Conservation (phyloP, 768 basidiomycete species). For the Lactarius psammicola region DNA sequence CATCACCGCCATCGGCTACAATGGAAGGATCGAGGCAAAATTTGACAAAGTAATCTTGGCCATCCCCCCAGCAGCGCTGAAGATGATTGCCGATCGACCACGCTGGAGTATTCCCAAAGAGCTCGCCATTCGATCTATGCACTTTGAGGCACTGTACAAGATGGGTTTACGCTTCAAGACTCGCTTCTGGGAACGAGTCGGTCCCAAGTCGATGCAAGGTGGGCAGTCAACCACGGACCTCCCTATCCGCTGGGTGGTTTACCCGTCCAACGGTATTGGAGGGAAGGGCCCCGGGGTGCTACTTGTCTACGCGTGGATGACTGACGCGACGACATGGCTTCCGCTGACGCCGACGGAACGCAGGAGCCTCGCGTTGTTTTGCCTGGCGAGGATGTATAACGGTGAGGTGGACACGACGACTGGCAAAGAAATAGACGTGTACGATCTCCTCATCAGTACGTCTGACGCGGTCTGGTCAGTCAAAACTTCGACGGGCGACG, state of each 20-base stretch:
- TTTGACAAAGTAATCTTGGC: constrained; percentile 31
- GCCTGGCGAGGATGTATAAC: constrained; percentile 29
- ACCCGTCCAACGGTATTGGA: constrained; percentile 26
- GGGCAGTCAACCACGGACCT: constrained; percentile 30
- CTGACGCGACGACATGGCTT: constrained; percentile 29
- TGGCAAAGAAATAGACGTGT: constrained; percentile 23
- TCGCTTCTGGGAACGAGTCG: constrained; percentile 29
- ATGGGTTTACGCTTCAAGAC: constrained; percentile 30
- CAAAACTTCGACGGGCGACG: constrained; percentile 32
- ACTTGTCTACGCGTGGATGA: constrained; percentile 33
- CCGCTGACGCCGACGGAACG: constrained; percentile 29
- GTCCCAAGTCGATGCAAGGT: constrained; percentile 4
- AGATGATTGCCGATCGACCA: constrained; percentile 31
- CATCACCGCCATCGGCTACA: constrained; percentile 7
- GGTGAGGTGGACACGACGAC: constrained; percentile 18
- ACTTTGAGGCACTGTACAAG: constrained; percentile 32
- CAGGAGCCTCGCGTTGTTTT: constrained; percentile 27
- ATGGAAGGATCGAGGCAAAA: constrained; percentile 12
- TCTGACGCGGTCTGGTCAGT: constrained; percentile 32
- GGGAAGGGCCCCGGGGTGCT: constrained; percentile 32
- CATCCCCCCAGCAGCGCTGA: constrained; percentile 31
- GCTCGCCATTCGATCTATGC: constrained; percentile 31
- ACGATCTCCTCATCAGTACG: constrained; percentile 29
- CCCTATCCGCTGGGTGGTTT: constrained; percentile 27
- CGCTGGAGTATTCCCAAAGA: constrained; percentile 28